Evolutionary conservation across 2,329 filamentous ascomycete species (phyloP), one percentile per base, ranked within the genome.

Genomic region (Fusarium sp.): DNA sequence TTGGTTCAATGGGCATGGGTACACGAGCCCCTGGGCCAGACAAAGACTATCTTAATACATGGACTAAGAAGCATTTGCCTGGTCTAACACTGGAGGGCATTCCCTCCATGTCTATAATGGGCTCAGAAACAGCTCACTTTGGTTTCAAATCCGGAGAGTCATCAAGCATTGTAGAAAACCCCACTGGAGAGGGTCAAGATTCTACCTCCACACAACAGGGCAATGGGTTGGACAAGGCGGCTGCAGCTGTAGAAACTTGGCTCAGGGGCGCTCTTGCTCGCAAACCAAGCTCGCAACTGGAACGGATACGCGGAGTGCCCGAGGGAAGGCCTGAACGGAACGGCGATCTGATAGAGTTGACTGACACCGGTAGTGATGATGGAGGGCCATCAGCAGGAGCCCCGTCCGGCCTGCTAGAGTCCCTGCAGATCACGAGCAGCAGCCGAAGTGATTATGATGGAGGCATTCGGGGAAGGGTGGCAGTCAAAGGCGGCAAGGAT

Each of bases 161-260:
- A 6, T 76, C 81, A 10, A 80, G 78, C 4, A 84, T 89, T 46
- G 86, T 85, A 2, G 86, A 88, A 72, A 84, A 83, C 70, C 80
- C 85, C 24, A 82, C 85, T 72, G 82, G 85, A 70, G 81, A 86
- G 61, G 83, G 84, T 20, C 79, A 83, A 45, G 81, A 85, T 61
- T 73, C 80, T 20, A 60, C 77, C 40, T 75, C 84, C 13, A 79
- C 81, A n/a, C 80, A 82, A 51, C 84, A 86, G 48, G 85, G 85
- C 16, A 84, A 80, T 5, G 84, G 86, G 2, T 83, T 98, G 5
- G 94, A 97, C 75, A 92, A 94, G 69, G 91, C 97, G 12, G 94
- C 94, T 2, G 92, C 93, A 8, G 91, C 92, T 4, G 90, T 98
- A 30, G 96, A 98, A 81, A 92, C 91, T 2, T 99, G 96, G 94